Evolutionary conservation across 1,284 basidiomycete species (phyloP), one percentile per base, ranked within the genome.

Genomic region (Sphaerobolus stellatus): DNA sequence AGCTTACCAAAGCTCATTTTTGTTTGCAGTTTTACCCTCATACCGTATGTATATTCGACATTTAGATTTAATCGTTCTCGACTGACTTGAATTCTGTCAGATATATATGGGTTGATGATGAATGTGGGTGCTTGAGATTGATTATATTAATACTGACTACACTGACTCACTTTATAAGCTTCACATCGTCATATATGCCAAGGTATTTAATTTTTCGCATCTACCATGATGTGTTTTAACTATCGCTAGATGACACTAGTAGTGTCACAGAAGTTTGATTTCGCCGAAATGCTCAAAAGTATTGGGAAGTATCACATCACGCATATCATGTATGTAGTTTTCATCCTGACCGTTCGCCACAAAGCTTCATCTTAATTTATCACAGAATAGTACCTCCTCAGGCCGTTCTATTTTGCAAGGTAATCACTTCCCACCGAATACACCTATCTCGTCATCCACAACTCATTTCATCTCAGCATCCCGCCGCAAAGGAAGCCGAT

Each of bases 21-120:
- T n/a, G n/a, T n/a, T n/a, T n/a, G n/a, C 27, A 71, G 67, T 65
- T 44, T 64, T 73, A 22, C 69, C 70, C 13, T 52, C 72, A 13
- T 75, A 68, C 54, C 73, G 72, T 75, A 55, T 56, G 74, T 64
- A 34, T 1, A 20, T 28, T 49, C n/a, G n/a, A n/a, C n/a, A 16
- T 54, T 24, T 3, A 49, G n/a, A n/a, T n/a, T n/a, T n/a, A n/a
- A n/a, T n/a, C n/a, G n/a, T n/a, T 9, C 22, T 25, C 40, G 22
- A 45, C 40, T 16, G 48, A 67, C 71, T 68, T 68, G 70, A 22
- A 25, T 24, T 30, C 41, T 3, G 13, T n/a, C n/a, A 90, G 86
- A 90, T 61, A 88, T 88, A 3, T 89, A 88, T 65, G 86, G 87
- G 11, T 71, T 88, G 4, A 75, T 87, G n/a, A 75, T 85, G 52